Evolutionary conservation across 2,329 filamentous ascomycete genomes (phyloP).

Genomic region (Hymenotorrendiella dingleyae): DNA sequence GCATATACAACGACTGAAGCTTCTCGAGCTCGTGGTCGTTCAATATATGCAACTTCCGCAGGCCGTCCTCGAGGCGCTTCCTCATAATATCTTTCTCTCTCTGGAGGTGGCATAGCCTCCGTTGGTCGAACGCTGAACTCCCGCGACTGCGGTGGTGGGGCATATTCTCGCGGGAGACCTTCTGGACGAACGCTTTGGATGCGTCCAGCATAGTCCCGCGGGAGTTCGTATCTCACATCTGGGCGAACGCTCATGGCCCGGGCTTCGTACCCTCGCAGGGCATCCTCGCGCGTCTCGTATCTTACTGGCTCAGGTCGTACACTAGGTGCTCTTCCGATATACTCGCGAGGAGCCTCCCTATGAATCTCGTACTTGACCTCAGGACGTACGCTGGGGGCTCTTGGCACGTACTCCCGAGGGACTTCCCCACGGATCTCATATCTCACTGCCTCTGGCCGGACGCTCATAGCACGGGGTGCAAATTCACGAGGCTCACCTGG

Average conservation of each 20-base stretch:
- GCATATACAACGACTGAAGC: slow-evolving; percentile 27
- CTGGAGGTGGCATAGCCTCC: slow-evolving; percentile 21
- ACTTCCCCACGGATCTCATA: slow-evolving; percentile 26
- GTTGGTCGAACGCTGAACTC: slow-evolving; percentile 25
- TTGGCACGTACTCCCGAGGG: slow-evolving; percentile 30
- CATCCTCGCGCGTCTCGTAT: slow-evolving; percentile 37
- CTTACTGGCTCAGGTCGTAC: slow-evolving; percentile 43
- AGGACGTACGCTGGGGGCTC: slow-evolving; percentile 29
- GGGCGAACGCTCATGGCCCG: slow-evolving; percentile 37
- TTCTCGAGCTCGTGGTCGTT: slow-evolving; percentile 26
- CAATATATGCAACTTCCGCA: slow-evolving; percentile 24
- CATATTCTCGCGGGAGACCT: slow-evolving; percentile 5
- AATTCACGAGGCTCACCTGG: slow-evolving; percentile 37
- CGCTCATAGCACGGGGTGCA: slow-evolving; percentile 30
- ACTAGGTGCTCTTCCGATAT: slow-evolving; percentile 42
- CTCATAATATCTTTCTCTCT: slow-evolving; percentile 26
- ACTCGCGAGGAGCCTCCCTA: slow-evolving; percentile 44
- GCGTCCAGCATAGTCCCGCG: slow-evolving; percentile 33
- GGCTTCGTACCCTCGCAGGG: slow-evolving; percentile 33
- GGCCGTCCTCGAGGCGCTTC: slow-evolving; percentile 11
- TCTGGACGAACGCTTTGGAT: slow-evolving; percentile 24
- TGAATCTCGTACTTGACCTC: slow-evolving; percentile 4
- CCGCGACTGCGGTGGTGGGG: no score
- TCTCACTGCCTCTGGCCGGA: slow-evolving; percentile 28
- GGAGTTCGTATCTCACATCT: slow-evolving; percentile 27